A percentile compares a stretch with the other conserved stretches of the same genome.
Evolutionary conservation across 495 filamentous ascomycete genomes (phyloP).

Genomic region (Barbatosphaeria neglecta): DNA sequence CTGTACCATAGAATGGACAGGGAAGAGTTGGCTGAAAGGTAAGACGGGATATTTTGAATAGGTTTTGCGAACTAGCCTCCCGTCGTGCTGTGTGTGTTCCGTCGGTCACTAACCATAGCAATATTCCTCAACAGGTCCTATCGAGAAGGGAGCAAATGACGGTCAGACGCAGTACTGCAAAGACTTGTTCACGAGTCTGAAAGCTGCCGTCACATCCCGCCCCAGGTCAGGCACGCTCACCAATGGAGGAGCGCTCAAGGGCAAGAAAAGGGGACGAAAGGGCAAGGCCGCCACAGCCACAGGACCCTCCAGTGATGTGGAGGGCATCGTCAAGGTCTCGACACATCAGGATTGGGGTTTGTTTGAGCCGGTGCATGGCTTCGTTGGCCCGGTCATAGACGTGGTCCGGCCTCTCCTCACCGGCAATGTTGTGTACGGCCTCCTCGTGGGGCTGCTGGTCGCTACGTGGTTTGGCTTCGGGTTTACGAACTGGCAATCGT

Average conservation of each 20-base stretch:
- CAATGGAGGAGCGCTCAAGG: constrained; percentile 31
- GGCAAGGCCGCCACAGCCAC: constrained; percentile 30
- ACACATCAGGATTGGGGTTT: constrained; percentile 57
- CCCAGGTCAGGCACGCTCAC: constrained; percentile 29
- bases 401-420: constrained; percentile 59
- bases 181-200: constrained; percentile 63
- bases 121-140: constrained; percentile 48
- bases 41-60: too few relatives aligned
- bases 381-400: constrained; percentile 59
- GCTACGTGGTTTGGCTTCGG: constrained; percentile 45
- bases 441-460: constrained; percentile 47
- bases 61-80: too few relatives aligned
- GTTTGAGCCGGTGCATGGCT: constrained; percentile 60
- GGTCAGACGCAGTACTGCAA: constrained; percentile 74
- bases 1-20: constrained; percentile 88
- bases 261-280: constrained; percentile 49
- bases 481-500: constrained; percentile 21
- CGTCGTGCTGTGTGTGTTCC: constrained; percentile 5
- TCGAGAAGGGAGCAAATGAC: constrained; percentile 90
- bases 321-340: constrained; percentile 32
- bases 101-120: constrained; percentile 1
- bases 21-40: constrained; percentile 99
- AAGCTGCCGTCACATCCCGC: constrained; percentile 56
- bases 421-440: constrained; percentile 52
- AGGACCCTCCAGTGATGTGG: constrained; percentile 28